Evolutionary conservation across 495 filamentous ascomycete genomes (phyloP), one percentile per base, ranked within the genome.

Genomic region (Daldinia bambusicola): DNA sequence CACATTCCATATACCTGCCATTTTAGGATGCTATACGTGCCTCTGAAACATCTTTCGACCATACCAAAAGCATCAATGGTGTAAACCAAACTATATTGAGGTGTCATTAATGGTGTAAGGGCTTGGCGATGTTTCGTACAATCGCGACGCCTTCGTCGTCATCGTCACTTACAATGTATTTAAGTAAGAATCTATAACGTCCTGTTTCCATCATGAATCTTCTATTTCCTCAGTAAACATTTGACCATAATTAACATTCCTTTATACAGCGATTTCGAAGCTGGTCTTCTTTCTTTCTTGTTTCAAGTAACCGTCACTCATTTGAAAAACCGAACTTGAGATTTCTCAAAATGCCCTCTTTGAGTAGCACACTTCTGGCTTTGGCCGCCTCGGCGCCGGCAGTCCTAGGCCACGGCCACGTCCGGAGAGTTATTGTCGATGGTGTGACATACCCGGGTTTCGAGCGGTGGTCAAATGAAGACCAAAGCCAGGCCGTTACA

Each of bases 391-490:
- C 59, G 20, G 76, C 81, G 56, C 73, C 83, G 55, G 64, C 83
- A 40, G 85, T 86, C 31, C 77, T 82, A 70, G 86, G 82, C 57
- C 87, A 89, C 72, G 87, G 87, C 41, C 84, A 81, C 60, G 84
- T 88, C 10, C 78, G 78, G 13, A 83, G 84, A 63, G 81, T 86
- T 50, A 78, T 89, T 20, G 80, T 80, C 40, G 81, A 85, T 56
- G 86, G 85, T 18, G 76, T 77, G n/a, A 84, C 80, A 67, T 83
- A 78, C 31, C 61, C 52, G 18, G 74, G 76, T 26, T 79, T 64
- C 31, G 77, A 84, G 41, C 81, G 80, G 48, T 75, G 75, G 64
- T 77, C 77, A 53, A 72, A 70, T 38, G 55, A 53, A 43, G 59
- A 76, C 55, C 79, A 80, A 40, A 86, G 84, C 14, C 76, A 81